These are phyloP conservation scores for Carpinus fangiana DNA, from an alignment of 306 rosid species.

Conservation along the genomic window DNA sequence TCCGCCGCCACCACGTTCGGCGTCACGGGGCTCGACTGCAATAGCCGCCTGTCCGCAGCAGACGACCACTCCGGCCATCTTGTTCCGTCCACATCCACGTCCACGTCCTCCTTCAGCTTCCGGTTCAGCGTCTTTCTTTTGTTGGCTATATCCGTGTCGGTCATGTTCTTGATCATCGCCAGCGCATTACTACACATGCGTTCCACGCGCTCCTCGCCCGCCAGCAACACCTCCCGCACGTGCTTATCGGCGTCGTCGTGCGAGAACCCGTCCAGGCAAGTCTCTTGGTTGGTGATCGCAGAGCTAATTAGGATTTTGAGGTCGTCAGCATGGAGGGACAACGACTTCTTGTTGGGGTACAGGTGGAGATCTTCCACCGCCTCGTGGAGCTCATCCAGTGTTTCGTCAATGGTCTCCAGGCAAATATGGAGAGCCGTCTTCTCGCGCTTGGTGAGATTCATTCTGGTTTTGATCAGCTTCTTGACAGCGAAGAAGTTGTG, in stretches of 20 bases:
- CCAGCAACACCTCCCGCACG: slow-evolving; percentile 41
- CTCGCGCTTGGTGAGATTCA: slow-evolving; percentile 47
- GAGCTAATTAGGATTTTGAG: slow-evolving; percentile 69
- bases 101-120: slow-evolving; percentile 32
- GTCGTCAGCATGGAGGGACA: slow-evolving; percentile 63
- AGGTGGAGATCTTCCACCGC: slow-evolving; percentile 39
- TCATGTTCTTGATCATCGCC: slow-evolving; percentile 79
- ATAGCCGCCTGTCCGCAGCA: slow-evolving; percentile 50
- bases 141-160: slow-evolving; percentile 57
- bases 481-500: slow-evolving; percentile 45
- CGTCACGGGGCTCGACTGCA: slow-evolving; percentile 51
- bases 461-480: slow-evolving; percentile 28
- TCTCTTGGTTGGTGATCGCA: slow-evolving; percentile 81
- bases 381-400: slow-evolving; percentile 59
- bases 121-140: slow-evolving; percentile 25
- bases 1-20: slow-evolving; percentile 76
- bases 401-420: slow-evolving; percentile 56
- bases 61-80: slow-evolving; percentile 88
- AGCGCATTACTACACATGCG: slow-evolving; percentile 73
- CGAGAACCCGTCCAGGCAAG: slow-evolving; percentile 86
- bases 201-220: slow-evolving; percentile 58
- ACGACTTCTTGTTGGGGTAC: slow-evolving; percentile 50
- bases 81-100: not conserved
- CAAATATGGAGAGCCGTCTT: slow-evolving; percentile 70
- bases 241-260: slow-evolving; percentile 50